These are phyloP conservation scores for Colletotrichum tanaceti DNA, from an alignment of 2,329 filamentous ascomycete genomes.

Conservation along the genomic window DNA sequence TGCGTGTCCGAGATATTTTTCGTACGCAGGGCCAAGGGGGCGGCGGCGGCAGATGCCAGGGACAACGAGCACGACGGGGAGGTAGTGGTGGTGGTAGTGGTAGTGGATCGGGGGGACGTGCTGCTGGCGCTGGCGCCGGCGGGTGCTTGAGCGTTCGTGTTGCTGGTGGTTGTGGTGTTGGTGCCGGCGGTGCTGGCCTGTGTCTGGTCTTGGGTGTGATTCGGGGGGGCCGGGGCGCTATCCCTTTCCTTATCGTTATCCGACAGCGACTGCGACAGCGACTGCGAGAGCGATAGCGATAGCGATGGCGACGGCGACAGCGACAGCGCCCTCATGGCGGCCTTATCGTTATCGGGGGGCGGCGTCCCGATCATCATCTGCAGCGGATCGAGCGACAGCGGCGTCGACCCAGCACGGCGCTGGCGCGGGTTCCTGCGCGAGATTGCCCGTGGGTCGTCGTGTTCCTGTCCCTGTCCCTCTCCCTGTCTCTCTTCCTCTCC, in stretches of 20 bases:
- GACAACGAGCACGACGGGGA: background rate
- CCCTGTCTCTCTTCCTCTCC: background rate
- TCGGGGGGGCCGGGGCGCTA: constrained; percentile 21
- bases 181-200: no score
- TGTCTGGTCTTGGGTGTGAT: no score
- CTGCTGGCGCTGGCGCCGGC: background rate
- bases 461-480: background rate
- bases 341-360: background rate
- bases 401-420: constrained; percentile 40
- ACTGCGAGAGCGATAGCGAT: no score
- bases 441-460: constrained; percentile 11
- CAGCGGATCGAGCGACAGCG: constrained; percentile 38
- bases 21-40: constrained; percentile 32
- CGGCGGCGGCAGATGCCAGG: constrained; percentile 2
- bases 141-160: background rate
- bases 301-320: no score
- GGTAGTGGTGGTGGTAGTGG: constrained; percentile 9
- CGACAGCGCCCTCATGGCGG: no score
- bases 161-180: no score
- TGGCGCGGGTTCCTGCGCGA: constrained; percentile 31
- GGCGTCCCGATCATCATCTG: constrained; percentile 13
- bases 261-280: no score
- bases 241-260: constrained; percentile 15
- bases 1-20: constrained; percentile 25
- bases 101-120: background rate